Evolutionary conservation across 2,329 filamentous ascomycete genomes (phyloP).

Genomic region (Clonostachys solani): DNA sequence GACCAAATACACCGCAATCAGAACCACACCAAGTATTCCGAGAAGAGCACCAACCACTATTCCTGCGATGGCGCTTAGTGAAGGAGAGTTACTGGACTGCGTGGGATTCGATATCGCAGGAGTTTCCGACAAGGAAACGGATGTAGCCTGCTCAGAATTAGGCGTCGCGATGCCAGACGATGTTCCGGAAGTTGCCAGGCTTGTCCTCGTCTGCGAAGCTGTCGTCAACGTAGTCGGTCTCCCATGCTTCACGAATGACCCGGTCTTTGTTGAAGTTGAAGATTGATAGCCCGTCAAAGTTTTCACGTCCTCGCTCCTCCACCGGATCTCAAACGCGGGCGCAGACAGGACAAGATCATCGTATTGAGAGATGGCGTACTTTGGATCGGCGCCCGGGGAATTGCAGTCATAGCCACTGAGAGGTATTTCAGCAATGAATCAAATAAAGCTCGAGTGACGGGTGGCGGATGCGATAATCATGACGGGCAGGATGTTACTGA

Average conservation of each 20-base stretch:
- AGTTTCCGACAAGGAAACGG: no score
- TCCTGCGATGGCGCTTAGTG: slow-evolving; percentile 6
- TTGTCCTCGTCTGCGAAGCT: background rate
- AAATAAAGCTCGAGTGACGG: background rate
- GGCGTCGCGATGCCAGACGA: background rate
- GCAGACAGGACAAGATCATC: slow-evolving; percentile 13
- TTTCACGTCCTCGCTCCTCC: slow-evolving; percentile 6
- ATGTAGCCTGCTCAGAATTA: background rate
- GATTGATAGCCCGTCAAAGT: no score
- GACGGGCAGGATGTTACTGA: slow-evolving; percentile 1
- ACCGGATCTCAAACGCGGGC: slow-evolving; percentile 21
- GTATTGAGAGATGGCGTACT: slow-evolving; percentile 11
- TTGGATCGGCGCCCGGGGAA: slow-evolving; percentile 8
- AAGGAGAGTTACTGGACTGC: background rate
- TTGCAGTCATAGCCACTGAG: slow-evolving; percentile 13
- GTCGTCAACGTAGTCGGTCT: no score
- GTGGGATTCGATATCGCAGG: background rate
- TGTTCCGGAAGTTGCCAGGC: background rate
- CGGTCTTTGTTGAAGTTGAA: no score
- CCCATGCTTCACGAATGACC: no score
- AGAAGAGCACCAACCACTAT: slow-evolving; percentile 6
- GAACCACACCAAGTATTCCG: slow-evolving; percentile 26
- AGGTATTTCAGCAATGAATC: background rate
- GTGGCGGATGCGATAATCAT: background rate
- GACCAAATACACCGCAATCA: slow-evolving; percentile 28